Evolutionary conservation across 2,329 filamentous ascomycete species (phyloP).

Genomic region (Corynespora cassiicola): DNA sequence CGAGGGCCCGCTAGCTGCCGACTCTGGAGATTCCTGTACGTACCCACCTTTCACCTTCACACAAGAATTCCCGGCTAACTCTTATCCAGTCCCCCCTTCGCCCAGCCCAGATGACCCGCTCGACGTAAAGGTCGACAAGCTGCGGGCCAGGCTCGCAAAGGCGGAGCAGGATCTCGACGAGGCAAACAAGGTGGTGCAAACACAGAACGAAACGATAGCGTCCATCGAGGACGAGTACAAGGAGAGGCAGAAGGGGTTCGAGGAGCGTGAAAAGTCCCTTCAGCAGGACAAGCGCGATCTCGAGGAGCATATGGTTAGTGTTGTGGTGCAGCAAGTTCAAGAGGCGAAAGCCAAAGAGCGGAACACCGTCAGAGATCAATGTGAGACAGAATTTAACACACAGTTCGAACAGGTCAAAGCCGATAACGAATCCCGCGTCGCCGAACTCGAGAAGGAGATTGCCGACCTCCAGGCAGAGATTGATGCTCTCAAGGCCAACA

Average conservation of each 20-base stretch:
- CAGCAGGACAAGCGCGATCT: conserved; percentile 47
- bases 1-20: conserved; percentile 10
- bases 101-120: conserved; percentile 34
- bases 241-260: conserved; percentile 36
- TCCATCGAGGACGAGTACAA: conserved; percentile 40
- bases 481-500: conserved; percentile 31
- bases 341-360: conserved; percentile 47
- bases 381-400: conserved; percentile 37
- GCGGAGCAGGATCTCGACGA: conserved; percentile 40
- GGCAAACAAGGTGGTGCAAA: conserved; percentile 35
- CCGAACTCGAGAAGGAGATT: conserved; percentile 35
- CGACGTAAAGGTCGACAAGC: conserved; percentile 38
- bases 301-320: conserved; percentile 50
- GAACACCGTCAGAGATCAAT: conserved; percentile 41
- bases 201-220: conserved; percentile 22
- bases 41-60: conserved; percentile 13
- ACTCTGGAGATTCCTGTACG: conserved; percentile 27
- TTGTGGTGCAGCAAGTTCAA: conserved; percentile 49
- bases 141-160: conserved; percentile 37
- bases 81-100: conserved; percentile 29
- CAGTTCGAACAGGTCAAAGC: conserved; percentile 28
- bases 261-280: conserved; percentile 35
- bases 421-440: conserved; percentile 27
- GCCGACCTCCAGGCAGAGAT: conserved; percentile 35
- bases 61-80: conserved; percentile 24